Conservation (phyloP, 2,329 filamentous ascomycete species). For the Iodosphaeria phyllophila region DNA sequence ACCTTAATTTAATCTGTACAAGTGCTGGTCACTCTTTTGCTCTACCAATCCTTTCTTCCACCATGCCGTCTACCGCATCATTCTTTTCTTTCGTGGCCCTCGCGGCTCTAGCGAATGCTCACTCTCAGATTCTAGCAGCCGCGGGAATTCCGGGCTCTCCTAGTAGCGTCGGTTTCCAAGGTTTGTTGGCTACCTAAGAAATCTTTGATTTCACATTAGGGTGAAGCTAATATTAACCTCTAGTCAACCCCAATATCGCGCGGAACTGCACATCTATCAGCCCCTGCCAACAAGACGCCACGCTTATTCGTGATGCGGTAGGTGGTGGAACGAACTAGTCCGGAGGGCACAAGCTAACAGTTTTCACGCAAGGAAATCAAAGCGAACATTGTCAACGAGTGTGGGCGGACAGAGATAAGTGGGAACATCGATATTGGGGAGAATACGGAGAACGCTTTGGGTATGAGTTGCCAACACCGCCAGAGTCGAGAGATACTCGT, state of each 20-base stretch:
- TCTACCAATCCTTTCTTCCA: slow-evolving; percentile 7
- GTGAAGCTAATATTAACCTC: slow-evolving; percentile 1
- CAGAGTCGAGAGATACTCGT: too few relatives aligned
- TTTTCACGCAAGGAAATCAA: too few relatives aligned
- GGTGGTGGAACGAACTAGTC: too few relatives aligned
- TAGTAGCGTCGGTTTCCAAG: slow-evolving; percentile 28
- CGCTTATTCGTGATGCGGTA: slow-evolving; percentile 40
- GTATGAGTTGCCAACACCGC: too few relatives aligned
- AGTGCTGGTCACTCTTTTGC: slow-evolving; percentile 13
- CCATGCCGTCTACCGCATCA: slow-evolving; percentile 17
- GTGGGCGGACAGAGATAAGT: slow-evolving; percentile 39
- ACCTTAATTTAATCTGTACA: slow-evolving; percentile 10
- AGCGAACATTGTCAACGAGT: slow-evolving; percentile 35
- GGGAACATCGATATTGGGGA: slow-evolving; percentile 44
- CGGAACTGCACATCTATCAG: slow-evolving; percentile 44
- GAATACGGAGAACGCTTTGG: slow-evolving; percentile 33
- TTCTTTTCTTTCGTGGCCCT: slow-evolving; percentile 16
- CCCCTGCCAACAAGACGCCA: slow-evolving; percentile 47
- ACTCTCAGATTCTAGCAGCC: slow-evolving; percentile 27
- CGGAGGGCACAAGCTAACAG: too few relatives aligned
- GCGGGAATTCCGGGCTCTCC: slow-evolving; percentile 26
- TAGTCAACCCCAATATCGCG: slow-evolving; percentile 33
- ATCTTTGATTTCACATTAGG: too few relatives aligned
- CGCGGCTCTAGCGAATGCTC: slow-evolving; percentile 18
- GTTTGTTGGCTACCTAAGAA: slow-evolving; percentile 9